Conservation (phyloP, 1,284 basidiomycete genomes). For the Ustilago cynodontis region DNA sequence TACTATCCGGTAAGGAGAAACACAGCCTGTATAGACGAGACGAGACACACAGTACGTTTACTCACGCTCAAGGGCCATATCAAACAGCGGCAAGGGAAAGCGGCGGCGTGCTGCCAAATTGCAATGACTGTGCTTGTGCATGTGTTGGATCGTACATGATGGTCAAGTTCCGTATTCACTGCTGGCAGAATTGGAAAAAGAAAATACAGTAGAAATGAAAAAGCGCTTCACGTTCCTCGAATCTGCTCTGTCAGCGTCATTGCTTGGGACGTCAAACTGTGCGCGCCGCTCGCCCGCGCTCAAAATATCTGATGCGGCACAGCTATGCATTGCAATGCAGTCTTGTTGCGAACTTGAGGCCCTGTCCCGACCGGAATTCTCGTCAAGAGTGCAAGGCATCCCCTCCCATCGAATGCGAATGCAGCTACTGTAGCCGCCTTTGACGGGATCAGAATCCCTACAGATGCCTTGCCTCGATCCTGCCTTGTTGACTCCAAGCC, state of each 20-base stretch:
- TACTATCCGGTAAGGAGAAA: too few species aligned
- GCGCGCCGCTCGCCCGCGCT: background rate
- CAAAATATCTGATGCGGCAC: constrained; percentile 2
- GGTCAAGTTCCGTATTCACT: background rate
- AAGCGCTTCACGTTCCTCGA: constrained; percentile 16
- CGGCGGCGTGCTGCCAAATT: background rate
- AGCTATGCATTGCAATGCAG: constrained; percentile 3
- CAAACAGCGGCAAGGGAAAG: constrained; percentile 1
- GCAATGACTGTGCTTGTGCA: constrained; percentile 6
- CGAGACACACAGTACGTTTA: too few species aligned
- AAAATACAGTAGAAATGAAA: background rate
- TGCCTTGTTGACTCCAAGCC: constrained; percentile 2
- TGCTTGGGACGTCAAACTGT: background rate
- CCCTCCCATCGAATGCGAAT: constrained; percentile 1
- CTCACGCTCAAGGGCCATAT: too few species aligned
- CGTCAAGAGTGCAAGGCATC: background rate
- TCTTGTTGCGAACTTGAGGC: constrained; percentile 1
- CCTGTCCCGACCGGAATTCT: constrained; percentile 18
- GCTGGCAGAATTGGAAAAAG: background rate
- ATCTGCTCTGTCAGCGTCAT: background rate
- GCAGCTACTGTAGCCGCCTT: background rate
- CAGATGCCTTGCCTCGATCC: constrained; percentile 14
- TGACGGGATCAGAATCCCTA: constrained; percentile 11
- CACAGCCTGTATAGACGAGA: too few species aligned
- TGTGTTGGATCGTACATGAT: constrained; percentile 5